phyloP scores from a whole-genome alignment of 495 filamentous ascomycete genomes.

The Podospora didyma region DNA sequence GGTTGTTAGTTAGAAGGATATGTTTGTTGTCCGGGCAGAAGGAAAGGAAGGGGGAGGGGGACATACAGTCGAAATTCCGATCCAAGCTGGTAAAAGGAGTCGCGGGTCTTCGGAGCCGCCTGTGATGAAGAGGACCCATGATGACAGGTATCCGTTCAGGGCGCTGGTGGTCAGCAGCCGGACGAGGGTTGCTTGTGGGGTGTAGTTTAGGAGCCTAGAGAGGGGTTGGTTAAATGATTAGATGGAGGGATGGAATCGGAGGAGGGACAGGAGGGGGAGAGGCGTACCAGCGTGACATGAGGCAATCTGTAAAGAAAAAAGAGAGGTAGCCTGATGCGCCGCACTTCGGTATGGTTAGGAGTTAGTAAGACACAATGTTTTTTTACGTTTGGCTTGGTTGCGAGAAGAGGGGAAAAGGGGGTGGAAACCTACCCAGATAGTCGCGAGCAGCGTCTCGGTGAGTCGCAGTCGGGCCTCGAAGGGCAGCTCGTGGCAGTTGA shows the following conservation, averaged over 20 bases:
- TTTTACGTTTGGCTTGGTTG: not conserved
- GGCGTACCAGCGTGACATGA: slow-evolving; percentile 85
- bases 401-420: not conserved
- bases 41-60: too few relatives aligned
- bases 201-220: slow-evolving; percentile 78
- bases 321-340: slow-evolving; percentile 78
- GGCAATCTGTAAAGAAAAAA: slow-evolving; percentile 86
- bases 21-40: too few relatives aligned
- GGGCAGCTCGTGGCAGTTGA: slow-evolving; percentile 11
- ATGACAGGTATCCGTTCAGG: slow-evolving; percentile 76
- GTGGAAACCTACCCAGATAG: slow-evolving; percentile 67
- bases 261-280: not conserved
- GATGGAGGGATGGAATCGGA: not conserved
- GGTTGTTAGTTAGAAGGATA: not conserved
- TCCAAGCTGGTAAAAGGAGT: slow-evolving; percentile 79
- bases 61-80: slow-evolving; percentile 71
- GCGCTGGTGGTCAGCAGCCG: slow-evolving; percentile 76
- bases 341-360: slow-evolving; percentile 50
- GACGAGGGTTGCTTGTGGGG: slow-evolving; percentile 77
- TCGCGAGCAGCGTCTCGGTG: slow-evolving; percentile 75
- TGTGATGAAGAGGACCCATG: slow-evolving; percentile 71
- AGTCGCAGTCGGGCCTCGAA: slow-evolving; percentile 48
- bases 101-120: slow-evolving; percentile 72
- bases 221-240: not conserved
- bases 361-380: not conserved